These are phyloP conservation scores for Juglanconis sp. DNA, from an alignment of 2,329 filamentous ascomycete genomes.

Conservation along the genomic window DNA sequence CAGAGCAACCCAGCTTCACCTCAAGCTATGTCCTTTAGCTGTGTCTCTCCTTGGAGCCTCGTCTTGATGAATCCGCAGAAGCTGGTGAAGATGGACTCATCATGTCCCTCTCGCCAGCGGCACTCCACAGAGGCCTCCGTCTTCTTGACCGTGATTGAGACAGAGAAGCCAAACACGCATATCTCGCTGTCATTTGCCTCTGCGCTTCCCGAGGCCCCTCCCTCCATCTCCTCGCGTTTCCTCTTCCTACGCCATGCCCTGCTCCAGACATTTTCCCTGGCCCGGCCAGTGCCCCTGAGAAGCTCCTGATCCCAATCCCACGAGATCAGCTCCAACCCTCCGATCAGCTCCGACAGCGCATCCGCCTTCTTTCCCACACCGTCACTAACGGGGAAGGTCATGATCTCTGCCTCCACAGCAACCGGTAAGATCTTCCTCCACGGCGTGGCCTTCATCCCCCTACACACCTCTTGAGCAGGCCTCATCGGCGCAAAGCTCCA, in stretches of 20 bases:
- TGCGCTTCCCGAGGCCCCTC: neutral
- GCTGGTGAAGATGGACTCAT: conserved; percentile 76
- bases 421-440: conserved; percentile 44
- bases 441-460: conserved; percentile 38
- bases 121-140: conserved; percentile 46
- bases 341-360: conserved; percentile 44
- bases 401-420: conserved; percentile 36
- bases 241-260: conserved; percentile 66
- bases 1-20: neutral
- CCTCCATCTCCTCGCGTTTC: conserved; percentile 31
- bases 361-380: conserved; percentile 35
- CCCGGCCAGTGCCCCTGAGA: conserved; percentile 58
- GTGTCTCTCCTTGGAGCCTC: conserved; percentile 31
- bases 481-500: conserved; percentile 77
- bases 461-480: conserved; percentile 49
- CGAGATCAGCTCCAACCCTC: conserved; percentile 51
- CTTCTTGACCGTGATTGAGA: conserved; percentile 43
- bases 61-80: conserved; percentile 77
- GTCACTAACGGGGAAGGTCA: conserved; percentile 44
- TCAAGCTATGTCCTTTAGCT: neutral
- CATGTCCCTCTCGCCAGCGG: conserved; percentile 73
- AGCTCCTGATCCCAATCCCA: conserved; percentile 62
- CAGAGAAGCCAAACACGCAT: conserved; percentile 55
- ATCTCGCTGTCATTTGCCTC: conserved; percentile 28
- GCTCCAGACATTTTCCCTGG: conserved; percentile 74